A percentile compares a stretch with the other conserved stretches of the same genome.
phyloP scores from a whole-genome alignment of 2,329 filamentous ascomycete genomes.

The Diaporthe capsici region DNA sequence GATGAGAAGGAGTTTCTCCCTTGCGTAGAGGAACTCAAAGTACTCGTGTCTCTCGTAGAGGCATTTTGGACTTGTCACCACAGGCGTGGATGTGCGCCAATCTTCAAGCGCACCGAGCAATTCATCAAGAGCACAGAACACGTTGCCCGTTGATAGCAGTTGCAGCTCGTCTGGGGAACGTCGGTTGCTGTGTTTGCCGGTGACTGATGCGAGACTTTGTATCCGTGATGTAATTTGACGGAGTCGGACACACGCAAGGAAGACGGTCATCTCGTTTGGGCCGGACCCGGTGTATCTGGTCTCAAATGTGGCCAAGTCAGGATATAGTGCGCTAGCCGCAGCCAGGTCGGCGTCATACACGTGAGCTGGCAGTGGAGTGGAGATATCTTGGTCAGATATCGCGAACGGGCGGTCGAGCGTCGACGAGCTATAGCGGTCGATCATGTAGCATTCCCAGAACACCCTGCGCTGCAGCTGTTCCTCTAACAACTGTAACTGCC shows the following conservation, averaged over 20 bases:
- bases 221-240: conserved; percentile 12
- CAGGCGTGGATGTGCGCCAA: neutral
- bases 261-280: neutral
- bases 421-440: conserved; percentile 59
- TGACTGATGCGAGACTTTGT: neutral
- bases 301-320: neutral
- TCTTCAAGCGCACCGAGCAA: neutral
- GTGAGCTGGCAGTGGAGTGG: neutral
- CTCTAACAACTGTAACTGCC: neutral
- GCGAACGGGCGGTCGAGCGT: conserved; percentile 58
- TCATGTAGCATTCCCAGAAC: conserved; percentile 62
- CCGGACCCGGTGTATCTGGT: neutral
- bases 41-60: conserved; percentile 10
- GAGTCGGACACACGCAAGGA: neutral
- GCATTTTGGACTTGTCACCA: neutral
- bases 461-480: conserved; percentile 46
- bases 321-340: conserved; percentile 7
- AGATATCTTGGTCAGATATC: conserved; percentile 56
- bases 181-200: neutral
- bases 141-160: neutral
- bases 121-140: conserved; percentile 3
- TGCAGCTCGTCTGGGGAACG: neutral
- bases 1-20: neutral
- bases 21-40: neutral
- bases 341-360: neutral